Conservation (phyloP, 768 basidiomycete genomes). For the Mrakia hoshinonis region DNA sequence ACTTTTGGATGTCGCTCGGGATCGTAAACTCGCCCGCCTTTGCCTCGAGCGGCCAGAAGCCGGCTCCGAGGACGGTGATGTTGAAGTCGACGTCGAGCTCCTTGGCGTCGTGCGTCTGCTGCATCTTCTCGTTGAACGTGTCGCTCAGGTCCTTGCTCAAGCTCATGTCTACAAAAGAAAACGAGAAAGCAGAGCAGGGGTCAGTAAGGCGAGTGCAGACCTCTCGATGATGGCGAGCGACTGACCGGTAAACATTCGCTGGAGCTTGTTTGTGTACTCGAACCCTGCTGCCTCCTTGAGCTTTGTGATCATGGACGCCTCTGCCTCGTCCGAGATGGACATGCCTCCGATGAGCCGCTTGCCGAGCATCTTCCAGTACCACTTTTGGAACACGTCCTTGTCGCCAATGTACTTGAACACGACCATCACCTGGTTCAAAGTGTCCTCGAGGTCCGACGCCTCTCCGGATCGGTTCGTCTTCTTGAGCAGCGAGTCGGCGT, state of each 20-base stretch:
- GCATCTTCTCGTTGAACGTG: slow-evolving; percentile 87
- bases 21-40: slow-evolving; percentile 70
- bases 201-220: background rate
- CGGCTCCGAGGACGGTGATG: slow-evolving; percentile 87
- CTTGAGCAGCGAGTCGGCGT: slow-evolving; percentile 75
- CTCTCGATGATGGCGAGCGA: background rate
- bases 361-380: slow-evolving; percentile 88
- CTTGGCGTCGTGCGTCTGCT: slow-evolving; percentile 59
- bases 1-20: slow-evolving; percentile 74
- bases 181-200: slow-evolving; percentile 9
- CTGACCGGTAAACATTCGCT: slow-evolving; percentile 90
- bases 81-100: slow-evolving; percentile 84
- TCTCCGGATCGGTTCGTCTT: slow-evolving; percentile 95
- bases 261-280: slow-evolving; percentile 91
- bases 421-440: slow-evolving; percentile 90
- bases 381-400: slow-evolving; percentile 97
- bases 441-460: slow-evolving; percentile 80
- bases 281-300: slow-evolving; percentile 93
- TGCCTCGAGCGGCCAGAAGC: slow-evolving; percentile 90
- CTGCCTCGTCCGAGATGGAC: slow-evolving; percentile 90
- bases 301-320: slow-evolving; percentile 96
- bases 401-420: slow-evolving; percentile 98
- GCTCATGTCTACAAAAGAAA: slow-evolving; percentile 62
- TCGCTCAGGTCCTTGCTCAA: slow-evolving; percentile 91
- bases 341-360: slow-evolving; percentile 83